phyloP scores from a whole-genome alignment of 345 rosid species.

The Eucalyptus dawsonii region DNA sequence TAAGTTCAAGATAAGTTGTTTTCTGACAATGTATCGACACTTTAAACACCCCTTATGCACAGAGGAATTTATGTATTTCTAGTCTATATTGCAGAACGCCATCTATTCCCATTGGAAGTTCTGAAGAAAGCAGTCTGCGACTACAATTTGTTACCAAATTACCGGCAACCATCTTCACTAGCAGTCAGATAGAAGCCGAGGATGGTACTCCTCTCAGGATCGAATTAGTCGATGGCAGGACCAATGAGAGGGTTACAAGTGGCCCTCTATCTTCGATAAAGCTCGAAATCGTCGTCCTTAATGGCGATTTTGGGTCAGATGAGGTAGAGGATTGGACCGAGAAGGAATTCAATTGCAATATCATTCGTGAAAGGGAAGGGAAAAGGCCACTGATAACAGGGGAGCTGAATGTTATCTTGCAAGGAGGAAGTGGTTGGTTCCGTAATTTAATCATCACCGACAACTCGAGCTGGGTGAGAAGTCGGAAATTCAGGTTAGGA shows the following conservation, averaged over 20 bases:
- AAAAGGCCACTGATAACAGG: constrained; percentile 19
- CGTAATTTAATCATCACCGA: constrained; percentile 14
- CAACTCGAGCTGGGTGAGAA: constrained; percentile 22
- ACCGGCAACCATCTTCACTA: constrained; percentile 10
- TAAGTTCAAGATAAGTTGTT: background rate
- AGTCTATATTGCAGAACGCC: background rate
- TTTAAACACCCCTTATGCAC: background rate
- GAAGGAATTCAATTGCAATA: constrained; percentile 2
- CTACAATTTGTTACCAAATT: constrained; percentile 3
- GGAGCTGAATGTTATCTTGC: background rate
- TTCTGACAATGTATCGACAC: background rate
- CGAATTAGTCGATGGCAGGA: background rate
- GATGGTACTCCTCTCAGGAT: background rate
- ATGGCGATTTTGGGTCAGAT: constrained; percentile 10
- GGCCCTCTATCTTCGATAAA: constrained; percentile 12
- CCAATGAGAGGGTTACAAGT: background rate
- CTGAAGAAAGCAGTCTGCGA: constrained; percentile 1
- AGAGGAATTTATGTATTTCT: background rate
- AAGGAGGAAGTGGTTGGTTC: constrained; percentile 7
- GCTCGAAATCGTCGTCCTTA: constrained; percentile 9
- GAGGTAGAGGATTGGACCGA: constrained; percentile 7
- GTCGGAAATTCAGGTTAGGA: constrained; percentile 16
- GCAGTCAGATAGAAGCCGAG: constrained; percentile 1
- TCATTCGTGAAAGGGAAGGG: constrained; percentile 13
- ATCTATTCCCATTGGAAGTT: background rate